Evolutionary conservation across 1,284 basidiomycete genomes (phyloP).

Genomic region (Wolfiporia cocos): DNA sequence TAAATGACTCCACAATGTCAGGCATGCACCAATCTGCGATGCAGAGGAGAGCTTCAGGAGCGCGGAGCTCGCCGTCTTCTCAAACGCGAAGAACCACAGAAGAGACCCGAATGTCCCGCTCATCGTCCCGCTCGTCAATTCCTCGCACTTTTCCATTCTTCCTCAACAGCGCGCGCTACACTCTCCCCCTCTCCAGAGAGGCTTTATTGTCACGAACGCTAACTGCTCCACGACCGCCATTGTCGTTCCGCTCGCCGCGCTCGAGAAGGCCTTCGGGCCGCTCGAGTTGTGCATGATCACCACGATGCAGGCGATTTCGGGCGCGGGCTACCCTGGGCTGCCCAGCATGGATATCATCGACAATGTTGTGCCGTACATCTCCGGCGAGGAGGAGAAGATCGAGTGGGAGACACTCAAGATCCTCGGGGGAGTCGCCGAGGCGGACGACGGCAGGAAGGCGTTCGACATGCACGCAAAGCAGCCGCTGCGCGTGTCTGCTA

Average conservation of each 20-base stretch:
- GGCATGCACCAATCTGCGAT: conserved; percentile 4
- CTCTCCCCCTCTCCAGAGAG: conserved; percentile 69
- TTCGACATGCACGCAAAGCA: conserved; percentile 86
- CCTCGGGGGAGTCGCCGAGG: conserved; percentile 71
- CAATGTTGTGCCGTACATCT: conserved; percentile 94
- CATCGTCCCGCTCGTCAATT: conserved; percentile 95
- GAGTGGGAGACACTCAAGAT: conserved; percentile 99
- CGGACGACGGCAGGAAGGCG: conserved; percentile 44
- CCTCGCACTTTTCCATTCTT: conserved; percentile 82
- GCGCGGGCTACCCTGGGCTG: conserved; percentile 95
- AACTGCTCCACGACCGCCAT: conserved; percentile 97
- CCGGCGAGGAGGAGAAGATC: conserved; percentile 97
- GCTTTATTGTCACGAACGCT: conserved; percentile 98
- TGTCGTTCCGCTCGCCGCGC: conserved; percentile 88
- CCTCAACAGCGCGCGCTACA: conserved; percentile 75
- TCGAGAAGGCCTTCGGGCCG: conserved; percentile 91
- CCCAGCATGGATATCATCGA: conserved; percentile 90
- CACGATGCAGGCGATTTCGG: conserved; percentile 97
- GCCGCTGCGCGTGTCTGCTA: conserved; percentile 84
- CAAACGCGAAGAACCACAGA: conserved; percentile 97
- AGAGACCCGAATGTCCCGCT: conserved; percentile 94
- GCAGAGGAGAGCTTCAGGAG: conserved; percentile 83
- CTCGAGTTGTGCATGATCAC: conserved; percentile 88
- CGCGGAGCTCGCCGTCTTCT: conserved; percentile 92
- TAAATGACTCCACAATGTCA: conserved; percentile 10